Percentiles rank a stretch among this genome's conserved stretches.
phyloP scores from a whole-genome alignment of 2,329 filamentous ascomycete genomes.

The Ambrosiella cleistominuta region DNA sequence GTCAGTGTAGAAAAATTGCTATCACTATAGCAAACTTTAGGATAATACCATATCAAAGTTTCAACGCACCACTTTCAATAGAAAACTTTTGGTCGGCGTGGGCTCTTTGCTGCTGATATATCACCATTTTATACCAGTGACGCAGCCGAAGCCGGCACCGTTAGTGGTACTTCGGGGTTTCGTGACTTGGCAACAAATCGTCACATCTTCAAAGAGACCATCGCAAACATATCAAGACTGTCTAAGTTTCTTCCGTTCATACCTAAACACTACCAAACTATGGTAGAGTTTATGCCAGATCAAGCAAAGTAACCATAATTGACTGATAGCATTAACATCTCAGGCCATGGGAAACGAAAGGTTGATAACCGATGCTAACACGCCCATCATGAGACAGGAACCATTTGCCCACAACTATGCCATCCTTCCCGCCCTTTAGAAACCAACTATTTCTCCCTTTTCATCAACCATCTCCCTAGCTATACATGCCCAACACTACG shows the following conservation, averaged over 20 bases:
- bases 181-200: too few relatives aligned
- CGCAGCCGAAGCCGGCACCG: too few relatives aligned
- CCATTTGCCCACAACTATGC: background rate
- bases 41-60: background rate
- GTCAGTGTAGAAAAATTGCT: background rate
- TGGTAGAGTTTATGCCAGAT: background rate
- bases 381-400: background rate
- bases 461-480: background rate
- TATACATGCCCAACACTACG: background rate
- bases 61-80: background rate
- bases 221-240: too few relatives aligned
- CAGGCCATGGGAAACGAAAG: background rate
- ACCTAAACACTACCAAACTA: background rate
- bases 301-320: background rate
- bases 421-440: background rate
- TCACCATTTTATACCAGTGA: too few relatives aligned
- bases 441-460: background rate
- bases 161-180: too few relatives aligned
- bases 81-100: background rate
- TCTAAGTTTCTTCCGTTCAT: too few relatives aligned
- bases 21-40: background rate
- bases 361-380: background rate
- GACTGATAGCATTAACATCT: background rate
- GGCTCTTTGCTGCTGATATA: background rate
- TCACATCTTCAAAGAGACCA: too few relatives aligned